These are phyloP conservation scores for Friedmanniomyces endolithicus DNA, from an alignment of 495 filamentous ascomycete species.

Conservation along the genomic window DNA sequence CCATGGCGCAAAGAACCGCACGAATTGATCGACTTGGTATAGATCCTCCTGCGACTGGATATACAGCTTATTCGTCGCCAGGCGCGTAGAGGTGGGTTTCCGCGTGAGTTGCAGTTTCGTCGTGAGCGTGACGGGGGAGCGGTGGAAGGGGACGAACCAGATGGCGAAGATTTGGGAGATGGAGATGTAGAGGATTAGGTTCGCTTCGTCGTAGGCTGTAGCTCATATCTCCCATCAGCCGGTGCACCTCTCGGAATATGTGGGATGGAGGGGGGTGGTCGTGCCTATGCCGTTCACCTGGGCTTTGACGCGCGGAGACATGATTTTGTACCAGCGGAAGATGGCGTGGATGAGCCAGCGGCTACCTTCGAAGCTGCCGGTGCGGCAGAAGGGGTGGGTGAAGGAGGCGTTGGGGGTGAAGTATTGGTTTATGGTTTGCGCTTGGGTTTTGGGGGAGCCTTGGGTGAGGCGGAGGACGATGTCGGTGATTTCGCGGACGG, in stretches of 20 bases:
- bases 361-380: slow-evolving; percentile 47
- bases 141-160: slow-evolving; percentile 64
- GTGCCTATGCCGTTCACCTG: slow-evolving; percentile 55
- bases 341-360: slow-evolving; percentile 53
- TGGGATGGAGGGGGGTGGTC: slow-evolving; percentile 9
- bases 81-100: background rate
- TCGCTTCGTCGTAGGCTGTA: slow-evolving; percentile 53
- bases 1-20: slow-evolving; percentile 50
- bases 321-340: slow-evolving; percentile 77
- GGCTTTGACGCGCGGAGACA: slow-evolving; percentile 62
- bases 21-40: slow-evolving; percentile 67
- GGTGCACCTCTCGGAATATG: background rate
- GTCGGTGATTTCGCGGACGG: slow-evolving; percentile 42
- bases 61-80: slow-evolving; percentile 39
- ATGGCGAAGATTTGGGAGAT: slow-evolving; percentile 62
- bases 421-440: slow-evolving; percentile 49
- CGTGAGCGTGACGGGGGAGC: slow-evolving; percentile 54
- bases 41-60: slow-evolving; percentile 68
- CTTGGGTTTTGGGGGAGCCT: slow-evolving; percentile 49
- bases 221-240: background rate
- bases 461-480: slow-evolving; percentile 58
- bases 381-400: slow-evolving; percentile 68
- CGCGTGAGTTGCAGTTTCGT: slow-evolving; percentile 53
- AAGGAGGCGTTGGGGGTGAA: slow-evolving; percentile 61
- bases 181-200: slow-evolving; percentile 54